Percentiles rank a stretch among this genome's conserved stretches.
These are phyloP conservation scores for Aspergillus quadricinctus DNA, from an alignment of 2,329 filamentous ascomycete genomes.

Conservation along the genomic window DNA sequence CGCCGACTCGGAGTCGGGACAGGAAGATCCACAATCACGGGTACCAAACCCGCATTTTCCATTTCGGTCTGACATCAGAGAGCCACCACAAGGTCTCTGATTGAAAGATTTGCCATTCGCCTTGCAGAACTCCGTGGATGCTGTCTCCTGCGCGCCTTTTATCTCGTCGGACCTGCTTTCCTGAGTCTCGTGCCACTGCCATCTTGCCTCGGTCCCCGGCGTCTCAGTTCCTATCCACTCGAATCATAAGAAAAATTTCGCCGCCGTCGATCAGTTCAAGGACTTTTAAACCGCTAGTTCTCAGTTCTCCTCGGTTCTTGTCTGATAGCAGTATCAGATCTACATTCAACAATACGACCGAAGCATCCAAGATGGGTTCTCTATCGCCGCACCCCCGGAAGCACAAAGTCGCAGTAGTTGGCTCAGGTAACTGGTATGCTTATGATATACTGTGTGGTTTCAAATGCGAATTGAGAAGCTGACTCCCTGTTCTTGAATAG, in stretches of 20 bases:
- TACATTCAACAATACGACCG: constrained; percentile 1
- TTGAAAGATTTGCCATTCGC: neutral
- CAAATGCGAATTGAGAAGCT: constrained; percentile 63
- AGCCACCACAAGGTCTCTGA: constrained; percentile 2
- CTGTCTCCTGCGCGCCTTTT: constrained; percentile 14
- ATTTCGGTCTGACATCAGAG: constrained; percentile 14
- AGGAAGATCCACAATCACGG: constrained; percentile 18
- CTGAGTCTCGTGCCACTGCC: constrained; percentile 16
- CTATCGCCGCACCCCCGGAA: constrained; percentile 30
- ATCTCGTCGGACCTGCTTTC: constrained; percentile 22
- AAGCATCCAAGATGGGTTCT: constrained; percentile 27
- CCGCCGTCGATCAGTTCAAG: constrained; percentile 12
- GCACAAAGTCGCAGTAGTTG: constrained; percentile 66
- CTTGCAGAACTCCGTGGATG: constrained; percentile 16
- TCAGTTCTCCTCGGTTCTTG: constrained; percentile 5
- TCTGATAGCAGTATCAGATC: constrained; percentile 13
- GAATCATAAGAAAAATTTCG: constrained; percentile 7
- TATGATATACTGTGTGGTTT: neutral
- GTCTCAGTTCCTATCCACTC: constrained; percentile 18
- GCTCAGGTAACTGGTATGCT: constrained; percentile 88
- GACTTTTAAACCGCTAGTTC: constrained; percentile 14
- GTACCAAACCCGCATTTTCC: constrained; percentile 14
- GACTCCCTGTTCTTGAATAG: constrained; percentile 79
- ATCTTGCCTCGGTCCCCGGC: constrained; percentile 27
- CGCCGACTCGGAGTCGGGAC: constrained; percentile 1